These are phyloP conservation scores for Monilinia fructicola DNA, from an alignment of 2,329 filamentous ascomycete species.

Conservation along the genomic window DNA sequence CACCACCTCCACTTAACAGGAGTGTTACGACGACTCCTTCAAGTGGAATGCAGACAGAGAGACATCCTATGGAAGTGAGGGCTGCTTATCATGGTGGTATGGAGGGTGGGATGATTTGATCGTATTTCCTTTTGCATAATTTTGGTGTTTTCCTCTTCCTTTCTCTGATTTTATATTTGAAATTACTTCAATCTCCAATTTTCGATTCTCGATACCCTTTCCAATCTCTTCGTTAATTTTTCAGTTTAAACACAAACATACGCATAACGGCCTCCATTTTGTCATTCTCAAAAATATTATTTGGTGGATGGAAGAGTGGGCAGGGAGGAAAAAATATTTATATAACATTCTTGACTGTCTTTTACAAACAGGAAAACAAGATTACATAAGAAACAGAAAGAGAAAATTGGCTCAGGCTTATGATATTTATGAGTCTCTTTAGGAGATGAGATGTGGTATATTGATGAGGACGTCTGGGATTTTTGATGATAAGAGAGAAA, in stretches of 20 bases:
- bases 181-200: constrained; percentile 12
- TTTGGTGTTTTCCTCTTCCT: constrained; percentile 4
- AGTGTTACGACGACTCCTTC: constrained; percentile 25
- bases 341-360: constrained; percentile 17
- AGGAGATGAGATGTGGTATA: constrained; percentile 3
- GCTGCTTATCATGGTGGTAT: constrained; percentile 35
- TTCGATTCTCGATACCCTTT: constrained; percentile 31
- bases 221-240: constrained; percentile 12
- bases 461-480: constrained; percentile 2
- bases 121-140: constrained; percentile 26
- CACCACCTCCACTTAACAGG: constrained; percentile 22
- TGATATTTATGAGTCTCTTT: constrained; percentile 27
- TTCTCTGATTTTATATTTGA: background rate
- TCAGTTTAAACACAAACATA: constrained; percentile 22
- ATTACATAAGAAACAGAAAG: constrained; percentile 11
- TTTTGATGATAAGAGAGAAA: constrained; percentile 17
- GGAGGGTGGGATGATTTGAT: constrained; percentile 42
- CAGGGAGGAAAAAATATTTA: constrained; percentile 5
- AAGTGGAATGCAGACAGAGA: constrained; percentile 29
- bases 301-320: constrained; percentile 8
- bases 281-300: constrained; percentile 18
- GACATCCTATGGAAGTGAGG: constrained; percentile 40
- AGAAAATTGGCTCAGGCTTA: constrained; percentile 18
- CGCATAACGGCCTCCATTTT: constrained; percentile 15
- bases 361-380: constrained; percentile 9